Evolutionary conservation across 805 yeast genomes (phyloP).

Genomic region (Saccharomycopsis vini): DNA sequence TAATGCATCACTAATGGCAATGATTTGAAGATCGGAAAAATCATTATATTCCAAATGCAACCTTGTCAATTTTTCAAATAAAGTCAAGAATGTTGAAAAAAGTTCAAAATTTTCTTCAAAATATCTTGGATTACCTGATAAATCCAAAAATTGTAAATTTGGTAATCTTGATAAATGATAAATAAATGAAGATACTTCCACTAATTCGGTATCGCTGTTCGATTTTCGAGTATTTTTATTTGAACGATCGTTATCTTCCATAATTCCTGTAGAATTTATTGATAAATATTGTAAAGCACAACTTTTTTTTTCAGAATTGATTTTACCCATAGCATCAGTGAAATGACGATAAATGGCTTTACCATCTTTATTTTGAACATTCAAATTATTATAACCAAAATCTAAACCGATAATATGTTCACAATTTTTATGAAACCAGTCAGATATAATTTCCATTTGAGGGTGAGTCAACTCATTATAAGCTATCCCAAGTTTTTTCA

Average conservation of each 20-base stretch:
- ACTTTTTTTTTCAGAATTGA: conserved; percentile 11
- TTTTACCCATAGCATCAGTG: neutral
- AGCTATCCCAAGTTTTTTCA: conserved; percentile 69
- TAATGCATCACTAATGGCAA: conserved; percentile 59
- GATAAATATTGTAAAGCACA: conserved; percentile 15
- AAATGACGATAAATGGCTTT: conserved; percentile 4
- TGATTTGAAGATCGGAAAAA: conserved; percentile 44
- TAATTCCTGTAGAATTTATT: conserved; percentile 14
- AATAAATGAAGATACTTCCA: conserved; percentile 28
- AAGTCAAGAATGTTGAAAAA: conserved; percentile 38
- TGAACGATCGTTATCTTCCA: neutral
- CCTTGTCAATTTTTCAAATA: conserved; percentile 54
- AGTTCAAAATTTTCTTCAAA: conserved; percentile 29
- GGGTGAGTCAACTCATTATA: conserved; percentile 54
- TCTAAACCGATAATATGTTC: conserved; percentile 59
- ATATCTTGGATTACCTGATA: conserved; percentile 65
- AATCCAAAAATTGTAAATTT: conserved; percentile 59
- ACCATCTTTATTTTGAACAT: conserved; percentile 27
- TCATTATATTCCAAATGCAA: conserved; percentile 65
- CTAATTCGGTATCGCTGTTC: neutral
- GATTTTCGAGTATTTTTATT: neutral
- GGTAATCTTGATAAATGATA: conserved; percentile 44
- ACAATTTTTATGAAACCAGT: conserved; percentile 41
- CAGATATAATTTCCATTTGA: conserved; percentile 50
- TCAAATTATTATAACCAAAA: conserved; percentile 71